phyloP scores from a whole-genome alignment of 257 asterid genomes.

The Pogostemon cablin region DNA sequence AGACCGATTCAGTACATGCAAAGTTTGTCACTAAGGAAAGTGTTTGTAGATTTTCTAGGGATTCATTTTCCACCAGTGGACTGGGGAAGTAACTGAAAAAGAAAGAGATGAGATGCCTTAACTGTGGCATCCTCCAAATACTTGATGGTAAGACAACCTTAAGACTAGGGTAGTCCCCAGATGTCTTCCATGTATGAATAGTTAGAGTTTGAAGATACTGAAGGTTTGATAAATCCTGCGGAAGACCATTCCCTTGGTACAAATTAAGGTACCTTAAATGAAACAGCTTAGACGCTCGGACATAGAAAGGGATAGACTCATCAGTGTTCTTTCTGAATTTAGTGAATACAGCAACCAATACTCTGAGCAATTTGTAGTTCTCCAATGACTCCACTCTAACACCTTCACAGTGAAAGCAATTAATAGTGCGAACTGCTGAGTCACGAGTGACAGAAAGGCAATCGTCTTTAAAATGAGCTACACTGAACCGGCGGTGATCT shows the following conservation, averaged over 20 bases:
- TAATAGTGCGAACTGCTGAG: neutral
- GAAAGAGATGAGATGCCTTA: constrained; percentile 14
- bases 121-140: constrained; percentile 12
- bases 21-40: neutral
- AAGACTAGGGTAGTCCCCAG: neutral
- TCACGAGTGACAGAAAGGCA: neutral
- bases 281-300: neutral
- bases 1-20: neutral
- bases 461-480: neutral
- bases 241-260: neutral
- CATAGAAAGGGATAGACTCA: neutral
- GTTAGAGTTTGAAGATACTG: constrained; percentile 5
- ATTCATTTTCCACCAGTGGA: neutral
- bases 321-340: neutral
- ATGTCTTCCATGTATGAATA: neutral
- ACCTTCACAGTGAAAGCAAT: neutral
- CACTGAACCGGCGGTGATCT: neutral
- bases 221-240: neutral
- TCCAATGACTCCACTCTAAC: neutral
- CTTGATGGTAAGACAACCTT: neutral
- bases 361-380: constrained; percentile 3
- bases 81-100: neutral
- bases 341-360: neutral
- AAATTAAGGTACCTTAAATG: neutral
- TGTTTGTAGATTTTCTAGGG: constrained; percentile 18